These are phyloP conservation scores for Candolleomyces eurysporus DNA, from an alignment of 768 basidiomycete species.

Conservation along the genomic window DNA sequence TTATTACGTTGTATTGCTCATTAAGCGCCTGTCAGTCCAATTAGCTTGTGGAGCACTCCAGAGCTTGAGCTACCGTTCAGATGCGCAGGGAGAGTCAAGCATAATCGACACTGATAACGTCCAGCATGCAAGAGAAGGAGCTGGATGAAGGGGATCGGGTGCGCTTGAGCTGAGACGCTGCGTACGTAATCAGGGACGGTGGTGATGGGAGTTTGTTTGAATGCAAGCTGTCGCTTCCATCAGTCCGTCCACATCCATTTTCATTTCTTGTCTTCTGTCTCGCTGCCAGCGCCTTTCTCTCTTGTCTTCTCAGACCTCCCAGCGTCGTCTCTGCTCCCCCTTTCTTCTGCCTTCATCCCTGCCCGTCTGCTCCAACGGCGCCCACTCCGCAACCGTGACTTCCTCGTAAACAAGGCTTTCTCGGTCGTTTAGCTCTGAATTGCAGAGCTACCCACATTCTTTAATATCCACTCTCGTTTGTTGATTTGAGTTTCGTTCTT, in stretches of 20 bases:
- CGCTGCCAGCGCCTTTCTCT: background rate
- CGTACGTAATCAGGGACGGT: background rate
- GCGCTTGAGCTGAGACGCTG: background rate
- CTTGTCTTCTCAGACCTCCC: background rate
- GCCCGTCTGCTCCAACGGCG: background rate
- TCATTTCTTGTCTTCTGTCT: background rate
- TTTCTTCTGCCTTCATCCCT: conserved; percentile 10
- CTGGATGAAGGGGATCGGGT: background rate
- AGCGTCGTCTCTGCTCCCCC: conserved; percentile 4
- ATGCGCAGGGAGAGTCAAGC: no score
- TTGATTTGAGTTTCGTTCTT: background rate
- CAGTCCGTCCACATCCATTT: background rate
- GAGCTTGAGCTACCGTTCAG: no score
- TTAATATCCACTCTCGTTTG: conserved; percentile 26
- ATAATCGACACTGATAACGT: no score
- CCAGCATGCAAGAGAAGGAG: no score
- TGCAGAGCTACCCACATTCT: conserved; percentile 32
- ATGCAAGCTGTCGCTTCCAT: conserved; percentile 1
- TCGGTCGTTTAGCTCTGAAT: conserved; percentile 12
- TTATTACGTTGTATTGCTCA: no score
- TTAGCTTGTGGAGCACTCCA: no score
- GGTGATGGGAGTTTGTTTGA: background rate
- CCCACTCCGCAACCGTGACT: no score
- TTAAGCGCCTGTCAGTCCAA: no score
- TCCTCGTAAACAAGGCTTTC: conserved; percentile 10